Percentiles rank a stretch among this genome's conserved stretches.
Evolutionary conservation across 2,329 filamentous ascomycete species (phyloP).

Genomic region (Elsinoe fawcettii): DNA sequence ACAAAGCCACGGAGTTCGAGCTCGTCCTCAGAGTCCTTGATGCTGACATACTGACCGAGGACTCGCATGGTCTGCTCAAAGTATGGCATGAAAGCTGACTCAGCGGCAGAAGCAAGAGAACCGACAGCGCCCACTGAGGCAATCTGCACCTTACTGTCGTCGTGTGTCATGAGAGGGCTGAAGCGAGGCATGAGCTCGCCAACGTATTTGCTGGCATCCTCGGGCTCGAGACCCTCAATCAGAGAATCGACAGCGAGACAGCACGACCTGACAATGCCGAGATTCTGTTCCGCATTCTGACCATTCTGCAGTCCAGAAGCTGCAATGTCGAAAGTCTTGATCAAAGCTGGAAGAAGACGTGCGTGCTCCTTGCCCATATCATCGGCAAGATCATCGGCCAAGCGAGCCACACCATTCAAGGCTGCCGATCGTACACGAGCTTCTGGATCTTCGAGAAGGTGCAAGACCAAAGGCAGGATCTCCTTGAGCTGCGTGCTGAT

Average conservation of each 20-base stretch:
- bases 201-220: constrained; percentile 75
- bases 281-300: constrained; percentile 61
- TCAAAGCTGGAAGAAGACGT: constrained; percentile 70
- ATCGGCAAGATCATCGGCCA: constrained; percentile 89
- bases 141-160: constrained; percentile 83
- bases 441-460: constrained; percentile 76
- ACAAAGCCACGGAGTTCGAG: constrained; percentile 83
- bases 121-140: constrained; percentile 83
- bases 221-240: constrained; percentile 73
- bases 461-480: constrained; percentile 77
- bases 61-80: constrained; percentile 85
- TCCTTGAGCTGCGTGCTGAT: constrained; percentile 84
- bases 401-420: constrained; percentile 75
- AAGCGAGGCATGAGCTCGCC: constrained; percentile 76
- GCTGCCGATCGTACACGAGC: constrained; percentile 78
- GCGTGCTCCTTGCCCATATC: constrained; percentile 82
- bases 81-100: constrained; percentile 78
- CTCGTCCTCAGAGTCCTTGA: constrained; percentile 85
- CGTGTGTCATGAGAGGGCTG: constrained; percentile 72
- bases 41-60: constrained; percentile 72
- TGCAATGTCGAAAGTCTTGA: constrained; percentile 83
- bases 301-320: constrained; percentile 54
- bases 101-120: constrained; percentile 79
- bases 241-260: constrained; percentile 88
- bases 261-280: constrained; percentile 80